A percentile compares a stretch with the other conserved stretches of the same genome.
Evolutionary conservation across 768 basidiomycete species (phyloP).

Genomic region (Rhizopogon vesiculosus): DNA sequence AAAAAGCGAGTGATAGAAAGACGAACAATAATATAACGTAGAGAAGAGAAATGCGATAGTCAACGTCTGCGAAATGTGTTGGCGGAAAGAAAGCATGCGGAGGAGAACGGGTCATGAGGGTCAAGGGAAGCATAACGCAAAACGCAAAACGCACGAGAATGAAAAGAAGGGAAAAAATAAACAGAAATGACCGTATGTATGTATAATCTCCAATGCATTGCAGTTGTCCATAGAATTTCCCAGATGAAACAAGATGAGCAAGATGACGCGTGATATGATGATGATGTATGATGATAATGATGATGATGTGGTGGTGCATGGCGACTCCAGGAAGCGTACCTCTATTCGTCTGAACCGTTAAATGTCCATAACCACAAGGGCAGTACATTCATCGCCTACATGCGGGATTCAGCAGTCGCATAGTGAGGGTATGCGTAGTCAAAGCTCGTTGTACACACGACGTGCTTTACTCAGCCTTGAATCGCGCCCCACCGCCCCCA

Average conservation of each 20-base stretch:
- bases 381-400: not conserved
- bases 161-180: not conserved
- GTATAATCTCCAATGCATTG: not conserved
- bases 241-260: not conserved
- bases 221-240: not conserved
- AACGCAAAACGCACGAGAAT: not conserved
- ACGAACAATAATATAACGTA: not conserved
- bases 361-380: not conserved
- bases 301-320: too few relatives aligned
- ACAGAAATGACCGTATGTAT: not conserved
- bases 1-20: slow-evolving; percentile 2
- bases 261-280: not conserved
- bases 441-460: not conserved
- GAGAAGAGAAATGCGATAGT: not conserved
- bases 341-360: not conserved
- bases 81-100: not conserved
- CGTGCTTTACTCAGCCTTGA: slow-evolving; percentile 36
- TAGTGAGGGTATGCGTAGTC: too few relatives aligned
- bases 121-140: not conserved
- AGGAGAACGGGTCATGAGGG: not conserved
- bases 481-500: slow-evolving; percentile 57
- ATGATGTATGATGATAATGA: not conserved
- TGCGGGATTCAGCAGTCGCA: not conserved
- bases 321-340: too few relatives aligned
- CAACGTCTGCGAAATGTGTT: not conserved